phyloP scores from a whole-genome alignment of 2,329 filamentous ascomycete species.

The Alternaria arborescens region DNA sequence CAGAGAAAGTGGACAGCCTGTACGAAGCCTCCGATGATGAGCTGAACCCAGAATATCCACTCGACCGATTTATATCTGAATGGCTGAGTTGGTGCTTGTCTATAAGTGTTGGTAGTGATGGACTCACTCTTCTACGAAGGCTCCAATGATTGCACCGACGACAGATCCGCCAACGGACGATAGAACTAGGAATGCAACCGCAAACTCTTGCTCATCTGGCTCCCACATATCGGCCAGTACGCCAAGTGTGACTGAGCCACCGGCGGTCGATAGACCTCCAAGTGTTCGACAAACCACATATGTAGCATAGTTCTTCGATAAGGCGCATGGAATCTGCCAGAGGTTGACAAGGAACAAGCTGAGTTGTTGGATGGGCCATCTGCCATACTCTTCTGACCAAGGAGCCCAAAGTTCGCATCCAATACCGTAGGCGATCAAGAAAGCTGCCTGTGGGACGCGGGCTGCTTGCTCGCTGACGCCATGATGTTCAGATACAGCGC shows the following conservation, averaged over 20 bases:
- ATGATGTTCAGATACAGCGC: constrained; percentile 57
- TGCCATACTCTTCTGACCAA: constrained; percentile 63
- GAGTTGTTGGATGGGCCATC: constrained; percentile 61
- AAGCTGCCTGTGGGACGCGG: constrained; percentile 59
- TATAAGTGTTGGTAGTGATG: constrained; percentile 35
- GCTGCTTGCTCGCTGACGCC: constrained; percentile 58
- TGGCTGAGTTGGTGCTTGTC: not conserved
- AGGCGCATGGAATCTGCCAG: constrained; percentile 59
- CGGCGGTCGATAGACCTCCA: constrained; percentile 69
- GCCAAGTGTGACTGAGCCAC: constrained; percentile 70
- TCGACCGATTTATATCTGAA: not conserved
- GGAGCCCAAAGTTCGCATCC: constrained; percentile 63
- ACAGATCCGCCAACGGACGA: constrained; percentile 65
- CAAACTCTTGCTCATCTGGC: constrained; percentile 65
- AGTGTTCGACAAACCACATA: constrained; percentile 57
- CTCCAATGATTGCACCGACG: constrained; percentile 64
- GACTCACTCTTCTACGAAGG: constrained; percentile 56
- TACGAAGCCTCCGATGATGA: constrained; percentile 76
- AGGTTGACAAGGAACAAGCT: constrained; percentile 63
- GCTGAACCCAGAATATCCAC: constrained; percentile 80
- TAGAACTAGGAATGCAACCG: constrained; percentile 67
- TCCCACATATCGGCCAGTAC: constrained; percentile 70
- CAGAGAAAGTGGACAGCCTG: constrained; percentile 72
- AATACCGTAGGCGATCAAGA: constrained; percentile 61
- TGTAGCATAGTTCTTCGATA: constrained; percentile 55